Percentiles rank a stretch among this genome's conserved stretches.
Evolutionary conservation across 192 early-diverging fungal species (phyloP).

Genomic region (Irineochytrium annulatum): DNA sequence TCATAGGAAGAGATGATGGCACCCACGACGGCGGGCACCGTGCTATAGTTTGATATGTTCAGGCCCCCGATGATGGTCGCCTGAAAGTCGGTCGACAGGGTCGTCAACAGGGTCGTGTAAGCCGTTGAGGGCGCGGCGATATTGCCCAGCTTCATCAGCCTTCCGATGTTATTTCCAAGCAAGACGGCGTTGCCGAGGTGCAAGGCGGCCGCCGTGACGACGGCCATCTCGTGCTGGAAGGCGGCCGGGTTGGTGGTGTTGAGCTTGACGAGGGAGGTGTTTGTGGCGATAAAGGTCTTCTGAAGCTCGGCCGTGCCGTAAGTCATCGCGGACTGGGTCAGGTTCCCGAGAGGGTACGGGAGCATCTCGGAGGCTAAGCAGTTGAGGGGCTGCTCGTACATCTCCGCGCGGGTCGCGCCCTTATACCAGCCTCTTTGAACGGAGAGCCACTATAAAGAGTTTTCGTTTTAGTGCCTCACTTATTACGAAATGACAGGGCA

Average conservation of each 20-base stretch:
- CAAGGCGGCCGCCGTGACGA: not conserved
- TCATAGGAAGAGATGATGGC: not conserved
- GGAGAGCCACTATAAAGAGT: not conserved
- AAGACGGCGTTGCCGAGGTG: not conserved
- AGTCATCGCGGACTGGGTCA: not conserved
- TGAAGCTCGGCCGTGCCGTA: not conserved
- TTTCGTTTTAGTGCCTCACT: not conserved
- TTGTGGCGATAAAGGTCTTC: not conserved
- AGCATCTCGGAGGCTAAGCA: not conserved
- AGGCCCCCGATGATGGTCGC: not conserved
- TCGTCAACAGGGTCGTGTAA: not conserved
- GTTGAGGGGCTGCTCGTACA: not conserved
- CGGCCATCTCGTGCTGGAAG: not conserved
- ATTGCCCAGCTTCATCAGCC: not conserved
- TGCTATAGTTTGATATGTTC: not conserved
- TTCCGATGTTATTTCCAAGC: not conserved
- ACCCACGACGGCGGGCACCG: not conserved
- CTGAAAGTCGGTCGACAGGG: not conserved
- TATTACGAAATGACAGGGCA: no score
- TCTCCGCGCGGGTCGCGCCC: not conserved
- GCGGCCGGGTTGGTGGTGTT: not conserved
- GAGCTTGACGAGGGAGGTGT: not conserved
- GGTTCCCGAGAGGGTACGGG: not conserved
- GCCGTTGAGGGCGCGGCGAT: not conserved
- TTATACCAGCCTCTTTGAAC: not conserved